Conservation (phyloP, 306 rosid species). For the Herpetospermum pedunculosum region DNA sequence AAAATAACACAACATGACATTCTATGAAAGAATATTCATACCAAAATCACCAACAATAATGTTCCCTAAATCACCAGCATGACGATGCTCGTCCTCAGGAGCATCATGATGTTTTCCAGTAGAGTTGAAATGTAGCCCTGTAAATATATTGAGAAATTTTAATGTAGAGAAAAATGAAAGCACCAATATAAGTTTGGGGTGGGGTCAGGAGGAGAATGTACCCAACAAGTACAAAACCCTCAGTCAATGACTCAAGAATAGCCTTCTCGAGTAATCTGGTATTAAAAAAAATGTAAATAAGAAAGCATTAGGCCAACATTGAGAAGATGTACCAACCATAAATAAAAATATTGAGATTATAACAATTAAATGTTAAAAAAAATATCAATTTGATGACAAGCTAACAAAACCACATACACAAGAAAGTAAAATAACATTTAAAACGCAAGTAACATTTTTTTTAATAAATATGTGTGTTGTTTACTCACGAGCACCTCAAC, state of each 20-base stretch:
- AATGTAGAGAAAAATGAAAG: too few relatives aligned
- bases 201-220: slow-evolving; percentile 18
- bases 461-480: neutral
- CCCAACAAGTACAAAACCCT: slow-evolving; percentile 48
- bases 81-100: too few relatives aligned
- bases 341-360: neutral
- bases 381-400: neutral
- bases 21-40: too few relatives aligned
- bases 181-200: too few relatives aligned
- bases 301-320: neutral
- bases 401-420: neutral
- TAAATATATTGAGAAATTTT: too few relatives aligned
- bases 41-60: too few relatives aligned
- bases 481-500: neutral
- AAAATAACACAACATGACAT: too few relatives aligned
- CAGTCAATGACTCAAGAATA: slow-evolving; percentile 50
- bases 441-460: neutral
- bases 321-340: neutral
- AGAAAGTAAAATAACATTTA: neutral
- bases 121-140: too few relatives aligned
- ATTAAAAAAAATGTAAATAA: slow-evolving; percentile 17
- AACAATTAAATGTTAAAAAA: neutral
- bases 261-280: slow-evolving; percentile 72
- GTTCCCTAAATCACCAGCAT: too few relatives aligned
- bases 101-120: too few relatives aligned